Conservation (phyloP, 306 rosid species). For the Castanea mollissima region DNA sequence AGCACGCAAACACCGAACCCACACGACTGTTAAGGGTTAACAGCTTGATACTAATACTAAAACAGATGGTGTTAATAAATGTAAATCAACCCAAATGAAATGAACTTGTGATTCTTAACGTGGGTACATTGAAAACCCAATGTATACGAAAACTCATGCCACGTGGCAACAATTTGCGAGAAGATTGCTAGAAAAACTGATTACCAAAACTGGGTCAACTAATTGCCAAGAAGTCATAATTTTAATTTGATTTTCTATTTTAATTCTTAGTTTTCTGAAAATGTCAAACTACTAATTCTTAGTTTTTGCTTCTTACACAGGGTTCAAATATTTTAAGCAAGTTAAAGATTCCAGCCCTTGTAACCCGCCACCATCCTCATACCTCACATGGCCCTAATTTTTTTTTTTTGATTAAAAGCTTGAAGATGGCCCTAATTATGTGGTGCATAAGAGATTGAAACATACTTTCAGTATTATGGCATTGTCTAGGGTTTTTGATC, state of each 20-base stretch:
- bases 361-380: too few relatives aligned
- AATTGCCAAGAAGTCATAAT: not conserved
- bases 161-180: not conserved
- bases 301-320: not conserved
- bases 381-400: too few relatives aligned
- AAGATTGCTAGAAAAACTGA: not conserved
- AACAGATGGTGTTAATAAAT: too few relatives aligned
- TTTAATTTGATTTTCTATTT: not conserved
- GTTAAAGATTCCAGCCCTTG: too few relatives aligned
- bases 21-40: too few relatives aligned
- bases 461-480: not conserved
- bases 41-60: too few relatives aligned
- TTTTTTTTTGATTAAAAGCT: too few relatives aligned
- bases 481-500: too few relatives aligned
- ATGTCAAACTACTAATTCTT: too few relatives aligned
- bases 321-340: not conserved
- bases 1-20: too few relatives aligned
- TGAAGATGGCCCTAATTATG: too few relatives aligned
- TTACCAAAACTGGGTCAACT: not conserved
- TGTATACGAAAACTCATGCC: not conserved
- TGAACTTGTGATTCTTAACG: not conserved
- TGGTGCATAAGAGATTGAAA: not conserved
- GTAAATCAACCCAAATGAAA: too few relatives aligned
- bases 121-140: not conserved
- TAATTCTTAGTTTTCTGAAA: not conserved